Evolutionary conservation across 768 basidiomycete species (phyloP).

Genomic region (Hypholoma fasciculare): DNA sequence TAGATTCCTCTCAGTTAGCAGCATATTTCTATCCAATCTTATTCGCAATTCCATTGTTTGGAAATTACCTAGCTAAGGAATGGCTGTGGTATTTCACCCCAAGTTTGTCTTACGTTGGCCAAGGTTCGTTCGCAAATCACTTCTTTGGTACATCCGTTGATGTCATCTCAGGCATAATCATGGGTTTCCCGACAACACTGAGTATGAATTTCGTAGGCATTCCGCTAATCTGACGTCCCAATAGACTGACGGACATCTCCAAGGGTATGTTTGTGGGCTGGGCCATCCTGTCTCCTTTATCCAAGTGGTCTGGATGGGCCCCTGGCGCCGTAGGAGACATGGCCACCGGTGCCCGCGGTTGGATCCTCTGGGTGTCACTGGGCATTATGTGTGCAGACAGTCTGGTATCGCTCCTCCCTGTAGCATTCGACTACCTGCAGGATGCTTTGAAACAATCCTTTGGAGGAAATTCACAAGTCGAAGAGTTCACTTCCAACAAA

Average conservation of each 20-base stretch:
- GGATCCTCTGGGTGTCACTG: slow-evolving; percentile 96
- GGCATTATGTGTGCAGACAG: slow-evolving; percentile 96
- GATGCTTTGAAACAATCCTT: slow-evolving; percentile 28
- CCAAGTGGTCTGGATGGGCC: slow-evolving; percentile 86
- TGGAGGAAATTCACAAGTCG: slow-evolving; percentile 22
- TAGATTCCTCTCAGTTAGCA: slow-evolving; percentile 50
- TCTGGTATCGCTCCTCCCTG: slow-evolving; percentile 81
- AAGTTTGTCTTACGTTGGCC: slow-evolving; percentile 88
- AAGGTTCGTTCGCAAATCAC: slow-evolving; percentile 51
- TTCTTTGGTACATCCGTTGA: neutral
- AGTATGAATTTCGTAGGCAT: slow-evolving; percentile 84
- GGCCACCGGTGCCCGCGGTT: slow-evolving; percentile 86
- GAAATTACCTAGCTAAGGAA: slow-evolving; percentile 74
- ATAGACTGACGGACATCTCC: neutral
- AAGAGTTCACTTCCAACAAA: slow-evolving; percentile 27
- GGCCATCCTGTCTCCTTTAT: slow-evolving; percentile 88
- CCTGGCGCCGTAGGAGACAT: slow-evolving; percentile 90
- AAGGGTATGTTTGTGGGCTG: slow-evolving; percentile 97
- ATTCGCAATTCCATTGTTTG: slow-evolving; percentile 86
- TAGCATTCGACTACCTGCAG: slow-evolving; percentile 54
- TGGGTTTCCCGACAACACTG: slow-evolving; percentile 93
- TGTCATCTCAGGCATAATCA: slow-evolving; percentile 76
- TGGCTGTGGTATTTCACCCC: slow-evolving; percentile 97
- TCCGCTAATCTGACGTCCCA: neutral
- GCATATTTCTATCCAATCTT: slow-evolving; percentile 90